Conservation (phyloP, 768 basidiomycete species). For the Lactifluus hygrophoroides region DNA sequence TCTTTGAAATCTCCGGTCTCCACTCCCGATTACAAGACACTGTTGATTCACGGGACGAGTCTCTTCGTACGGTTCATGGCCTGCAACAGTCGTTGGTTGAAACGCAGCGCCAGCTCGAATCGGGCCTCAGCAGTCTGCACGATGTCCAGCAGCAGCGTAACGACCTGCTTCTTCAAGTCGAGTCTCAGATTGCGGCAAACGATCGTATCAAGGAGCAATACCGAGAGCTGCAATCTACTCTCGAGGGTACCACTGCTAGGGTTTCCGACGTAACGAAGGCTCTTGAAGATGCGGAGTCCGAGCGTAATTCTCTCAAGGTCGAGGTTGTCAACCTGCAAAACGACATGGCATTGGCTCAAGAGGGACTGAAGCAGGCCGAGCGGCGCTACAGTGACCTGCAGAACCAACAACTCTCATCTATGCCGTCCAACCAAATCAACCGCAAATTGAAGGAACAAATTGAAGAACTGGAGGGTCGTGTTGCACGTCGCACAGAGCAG, state of each 20-base stretch:
- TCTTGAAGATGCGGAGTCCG: constrained; percentile 51
- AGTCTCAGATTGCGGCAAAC: constrained; percentile 10
- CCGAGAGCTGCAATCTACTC: constrained; percentile 18
- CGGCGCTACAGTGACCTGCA: constrained; percentile 53
- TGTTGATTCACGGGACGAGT: neutral
- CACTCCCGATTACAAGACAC: constrained; percentile 1
- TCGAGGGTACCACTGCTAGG: constrained; percentile 37
- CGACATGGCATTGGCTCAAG: constrained; percentile 46
- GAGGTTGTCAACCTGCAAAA: constrained; percentile 54
- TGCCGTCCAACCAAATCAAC: constrained; percentile 40
- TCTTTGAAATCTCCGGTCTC: constrained; percentile 4
- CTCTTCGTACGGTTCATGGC: neutral
- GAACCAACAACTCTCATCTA: constrained; percentile 54
- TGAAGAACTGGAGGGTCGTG: constrained; percentile 56
- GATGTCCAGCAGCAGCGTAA: constrained; percentile 1
- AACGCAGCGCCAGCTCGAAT: neutral
- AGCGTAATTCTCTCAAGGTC: constrained; percentile 57
- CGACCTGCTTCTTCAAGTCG: constrained; percentile 10
- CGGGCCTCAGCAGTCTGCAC: neutral
- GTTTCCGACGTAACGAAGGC: constrained; percentile 38
- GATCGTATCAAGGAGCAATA: constrained; percentile 6
- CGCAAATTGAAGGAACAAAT: constrained; percentile 54
- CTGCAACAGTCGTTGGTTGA: constrained; percentile 6
- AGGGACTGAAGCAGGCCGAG: constrained; percentile 50
- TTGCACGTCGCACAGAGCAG: constrained; percentile 60